Base-by-base conservation (phyloP, 805 yeast species). In the Groenewaldozyma tartarivorans region DNA sequence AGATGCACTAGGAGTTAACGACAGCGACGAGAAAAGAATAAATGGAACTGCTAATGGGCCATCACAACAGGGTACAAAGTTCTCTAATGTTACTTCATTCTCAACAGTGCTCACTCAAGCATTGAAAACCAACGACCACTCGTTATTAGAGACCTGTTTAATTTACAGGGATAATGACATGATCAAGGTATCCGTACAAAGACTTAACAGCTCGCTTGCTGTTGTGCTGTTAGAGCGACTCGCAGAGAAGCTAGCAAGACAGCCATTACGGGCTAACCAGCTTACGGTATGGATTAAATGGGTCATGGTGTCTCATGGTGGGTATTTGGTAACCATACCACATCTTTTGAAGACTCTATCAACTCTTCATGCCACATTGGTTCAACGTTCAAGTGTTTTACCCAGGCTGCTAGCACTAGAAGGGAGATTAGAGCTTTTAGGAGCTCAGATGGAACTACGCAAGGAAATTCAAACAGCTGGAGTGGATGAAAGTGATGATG, bases 101-200 rank as follows among this genome's bases (percentile, higher is more conserved):
- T 76, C 95, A 1, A 78, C 82, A 1, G 75, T 92, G n/a, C 68
- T 92, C 35, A 69, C 88, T 11, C 98, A 92, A 64, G 90, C 98
- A 0, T 69, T 92, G 47, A 79, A 76, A 52, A 79, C 94, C 17
- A 84, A 83, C 53, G 99, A 92, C 58, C 87, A 79, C 53, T 66
- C 92, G 6, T 67, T 92, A 42, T 68, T 92, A 47, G 97, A 92
- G 59, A 76, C 85, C 2, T 95, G 94, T 9, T 68, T 92, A 48
- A 57, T 64, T 46, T 67, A 67, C 44, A 58, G 69, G 18, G 77
- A 75, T 48, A 74, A 74, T 37, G 66, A 59, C 20, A 68, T 72
- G 42, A 68, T 77, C 44, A 68, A 72, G 56, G 61, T 69, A 11
- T 72, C 83, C 0, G 69, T 81, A 33, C 69, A 72, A 47, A 62